Conservation (phyloP, 805 yeast genomes). For the Grigorovia humatica region DNA sequence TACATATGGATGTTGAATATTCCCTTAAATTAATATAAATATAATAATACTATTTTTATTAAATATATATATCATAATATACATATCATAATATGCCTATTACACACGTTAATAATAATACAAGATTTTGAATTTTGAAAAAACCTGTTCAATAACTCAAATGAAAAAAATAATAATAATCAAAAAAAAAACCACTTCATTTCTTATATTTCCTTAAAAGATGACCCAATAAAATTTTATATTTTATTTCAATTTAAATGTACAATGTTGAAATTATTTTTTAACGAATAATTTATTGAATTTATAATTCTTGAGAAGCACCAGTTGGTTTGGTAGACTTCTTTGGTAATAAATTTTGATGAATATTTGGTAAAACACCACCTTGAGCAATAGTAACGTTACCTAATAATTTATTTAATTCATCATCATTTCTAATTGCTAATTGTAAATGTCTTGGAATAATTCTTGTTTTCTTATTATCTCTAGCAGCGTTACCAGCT, state of each 20-base stretch:
- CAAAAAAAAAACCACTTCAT: not conserved
- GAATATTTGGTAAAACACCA: conserved; percentile 98
- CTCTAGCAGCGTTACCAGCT: conserved; percentile 99
- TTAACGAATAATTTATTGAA: not conserved
- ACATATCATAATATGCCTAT: not conserved
- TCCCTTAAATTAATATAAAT: too few relatives aligned
- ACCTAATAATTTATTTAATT: conserved; percentile 84
- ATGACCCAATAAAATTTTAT: not conserved
- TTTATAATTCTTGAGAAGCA: conserved; percentile 58
- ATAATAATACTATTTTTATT: too few relatives aligned
- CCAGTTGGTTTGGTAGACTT: conserved; percentile 51
- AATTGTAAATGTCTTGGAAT: conserved; percentile 97
- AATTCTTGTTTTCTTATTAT: conserved; percentile 97
- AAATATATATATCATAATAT: too few relatives aligned
- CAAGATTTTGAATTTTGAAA: not conserved
- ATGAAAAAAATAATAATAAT: not conserved
- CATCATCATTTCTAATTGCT: conserved; percentile 98
- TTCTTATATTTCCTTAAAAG: not conserved
- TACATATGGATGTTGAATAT: too few relatives aligned
- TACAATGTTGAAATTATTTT: not conserved
- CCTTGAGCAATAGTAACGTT: conserved; percentile 97
- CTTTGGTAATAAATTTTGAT: conserved; percentile 82
- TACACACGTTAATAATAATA: conserved; percentile 1
- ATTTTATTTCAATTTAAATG: not conserved
- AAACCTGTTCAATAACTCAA: conserved; percentile 1